Evolutionary conservation across 1,139 yeast species (phyloP).

Genomic region (Geotrichum europaeum): DNA sequence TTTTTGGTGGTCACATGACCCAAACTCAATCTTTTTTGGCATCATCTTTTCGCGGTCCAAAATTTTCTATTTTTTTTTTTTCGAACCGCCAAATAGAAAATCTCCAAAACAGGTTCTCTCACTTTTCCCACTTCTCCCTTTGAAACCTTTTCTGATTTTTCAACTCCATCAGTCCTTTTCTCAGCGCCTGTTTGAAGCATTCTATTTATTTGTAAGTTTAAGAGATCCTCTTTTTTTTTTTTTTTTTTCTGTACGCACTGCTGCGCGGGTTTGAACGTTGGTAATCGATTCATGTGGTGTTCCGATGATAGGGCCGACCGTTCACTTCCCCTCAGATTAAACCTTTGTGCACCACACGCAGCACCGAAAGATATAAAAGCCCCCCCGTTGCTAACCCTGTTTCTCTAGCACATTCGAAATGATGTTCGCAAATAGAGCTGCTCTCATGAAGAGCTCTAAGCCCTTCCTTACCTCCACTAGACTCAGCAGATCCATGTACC

Average conservation of each 20-base stretch:
- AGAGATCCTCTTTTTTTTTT: not conserved
- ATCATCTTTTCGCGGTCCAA: not conserved
- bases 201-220: not conserved
- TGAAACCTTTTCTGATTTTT: not conserved
- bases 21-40: not conserved
- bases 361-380: not conserved
- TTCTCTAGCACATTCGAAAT: not conserved
- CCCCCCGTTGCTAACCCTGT: not conserved
- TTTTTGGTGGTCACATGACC: not conserved
- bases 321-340: not conserved
- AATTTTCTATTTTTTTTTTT: not conserved
- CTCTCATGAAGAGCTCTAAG: conserved; percentile 7
- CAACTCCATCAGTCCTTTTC: not conserved
- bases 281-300: not conserved
- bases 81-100: not conserved
- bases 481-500: not conserved
- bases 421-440: conserved; percentile 6
- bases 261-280: not conserved
- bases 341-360: not conserved
- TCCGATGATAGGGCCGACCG: not conserved
- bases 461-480: not conserved
- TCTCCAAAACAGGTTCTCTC: not conserved
- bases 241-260: not conserved
- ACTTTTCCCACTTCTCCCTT: not conserved
- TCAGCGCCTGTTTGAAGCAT: not conserved